A percentile compares a stretch with the other conserved stretches of the same genome.
Evolutionary conservation across 208 protist genomes (phyloP).

Genomic region (Blastocrithidia nonstop): DNA sequence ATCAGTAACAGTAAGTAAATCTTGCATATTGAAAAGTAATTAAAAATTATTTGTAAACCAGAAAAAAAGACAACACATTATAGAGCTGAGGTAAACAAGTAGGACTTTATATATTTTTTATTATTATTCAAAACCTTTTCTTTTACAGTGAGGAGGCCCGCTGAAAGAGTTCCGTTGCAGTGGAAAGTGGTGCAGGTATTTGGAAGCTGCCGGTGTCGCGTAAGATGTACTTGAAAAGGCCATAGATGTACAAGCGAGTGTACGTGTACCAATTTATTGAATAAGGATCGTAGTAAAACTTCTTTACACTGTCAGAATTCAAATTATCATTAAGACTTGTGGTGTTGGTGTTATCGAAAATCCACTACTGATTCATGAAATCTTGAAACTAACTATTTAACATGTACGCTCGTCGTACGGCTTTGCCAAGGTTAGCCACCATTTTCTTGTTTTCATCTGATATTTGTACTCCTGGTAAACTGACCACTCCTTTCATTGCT

Average conservation of each 20-base stretch:
- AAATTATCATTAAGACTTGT: conserved; percentile 31
- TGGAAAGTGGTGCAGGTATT: conserved; percentile 12
- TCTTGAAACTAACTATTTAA: conserved; percentile 49
- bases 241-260: conserved; percentile 47
- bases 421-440: conserved; percentile 26
- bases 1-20: too few species aligned
- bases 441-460: conserved; percentile 22
- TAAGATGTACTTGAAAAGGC: conserved; percentile 58
- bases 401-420: conserved; percentile 28
- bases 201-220: conserved; percentile 21
- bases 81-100: background rate
- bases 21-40: too few species aligned
- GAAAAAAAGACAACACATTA: background rate
- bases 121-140: background rate
- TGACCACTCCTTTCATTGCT: conserved; percentile 11
- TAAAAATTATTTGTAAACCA: too few species aligned
- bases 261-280: conserved; percentile 61
- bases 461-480: conserved; percentile 39
- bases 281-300: conserved; percentile 44
- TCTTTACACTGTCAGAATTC: conserved; percentile 12
- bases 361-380: conserved; percentile 47
- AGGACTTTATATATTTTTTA: background rate
- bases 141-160: conserved; percentile 30
- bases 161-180: conserved; percentile 28
- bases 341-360: conserved; percentile 26